Evolutionary conservation across 2,329 filamentous ascomycete species (phyloP), one percentile per base, ranked within the genome.

Genomic region (Exophiala aquamarina): DNA sequence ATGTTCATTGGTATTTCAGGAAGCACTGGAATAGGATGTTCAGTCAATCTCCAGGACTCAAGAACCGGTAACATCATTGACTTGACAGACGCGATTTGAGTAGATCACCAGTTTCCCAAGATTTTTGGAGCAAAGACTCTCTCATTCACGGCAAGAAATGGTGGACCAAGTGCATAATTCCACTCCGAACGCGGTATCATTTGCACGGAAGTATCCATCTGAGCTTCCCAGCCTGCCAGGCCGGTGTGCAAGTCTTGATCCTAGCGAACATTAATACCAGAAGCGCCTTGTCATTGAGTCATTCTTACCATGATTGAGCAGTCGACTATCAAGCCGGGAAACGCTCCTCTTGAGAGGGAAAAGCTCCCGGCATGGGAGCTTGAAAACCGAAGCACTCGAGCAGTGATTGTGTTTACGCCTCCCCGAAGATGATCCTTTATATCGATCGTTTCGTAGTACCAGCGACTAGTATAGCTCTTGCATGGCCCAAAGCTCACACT

Each of bases 371-470:
- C 39, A 13, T 53, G 53, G 1, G 53, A 38, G 3, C 48, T 55
- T 35, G 65, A 66, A 35, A 63, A 65, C 1, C 62, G 55, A 4
- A 65, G 3, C 1, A 66, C 60, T 2, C 52, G 32, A 13, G 63
- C 56, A 7, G n/a, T 29, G 3, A 64, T 47, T 1, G 44, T 42
- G 50, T 66, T 65, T 0, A 38, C 5, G 0, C 63, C 63, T 1
- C 34, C 9, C 3, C 34, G 38, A 3, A 66, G 47, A 31, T 56
- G 57, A 2, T 59, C 47, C 2, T 54, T 38, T 15, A 66, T 64
- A 20, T 66, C 61, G 3, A 65, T 20, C 0, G 55, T 59, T 15
- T 65, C 63, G 41, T 65, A 66, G 40, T 63, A 64, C 63, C 63
- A 66, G n/a, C 32, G 32, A 34, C 6, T 34, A 14, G 32, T 18